These are phyloP conservation scores for Xylaria sp. DNA, from an alignment of 2,329 filamentous ascomycete species.

Conservation along the genomic window DNA sequence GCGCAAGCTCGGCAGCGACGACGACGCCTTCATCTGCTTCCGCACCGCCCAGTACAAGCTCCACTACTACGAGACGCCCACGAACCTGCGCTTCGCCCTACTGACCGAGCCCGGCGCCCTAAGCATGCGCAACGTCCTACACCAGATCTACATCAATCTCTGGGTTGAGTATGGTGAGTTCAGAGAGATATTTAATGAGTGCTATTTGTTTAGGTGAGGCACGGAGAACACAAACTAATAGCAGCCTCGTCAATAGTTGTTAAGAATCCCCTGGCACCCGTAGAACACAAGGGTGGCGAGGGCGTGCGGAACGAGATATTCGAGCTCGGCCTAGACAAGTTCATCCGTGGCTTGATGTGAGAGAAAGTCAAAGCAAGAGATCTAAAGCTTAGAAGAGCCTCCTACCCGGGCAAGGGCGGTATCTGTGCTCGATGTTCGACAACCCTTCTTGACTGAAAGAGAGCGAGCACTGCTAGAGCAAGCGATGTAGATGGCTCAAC, in stretches of 20 bases:
- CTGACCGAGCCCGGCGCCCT: constrained; percentile 89
- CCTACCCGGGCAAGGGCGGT: background rate
- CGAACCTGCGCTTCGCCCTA: constrained; percentile 96
- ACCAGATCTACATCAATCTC: constrained; percentile 98
- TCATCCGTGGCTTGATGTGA: constrained; percentile 75
- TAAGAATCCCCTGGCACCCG: constrained; percentile 75
- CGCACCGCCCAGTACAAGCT: constrained; percentile 96
- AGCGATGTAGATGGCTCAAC: background rate
- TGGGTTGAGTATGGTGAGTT: constrained; percentile 91
- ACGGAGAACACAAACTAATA: constrained; percentile 32
- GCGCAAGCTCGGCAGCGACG: constrained; percentile 90
- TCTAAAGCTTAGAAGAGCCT: background rate
- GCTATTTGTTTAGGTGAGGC: too few relatives aligned
- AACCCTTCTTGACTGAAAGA: background rate
- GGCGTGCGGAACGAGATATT: constrained; percentile 79
- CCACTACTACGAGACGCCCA: constrained; percentile 98
- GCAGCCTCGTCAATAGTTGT: constrained; percentile 61
- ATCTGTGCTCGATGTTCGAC: background rate
- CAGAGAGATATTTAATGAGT: too few relatives aligned
- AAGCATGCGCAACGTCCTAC: constrained; percentile 92
- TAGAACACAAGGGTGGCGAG: constrained; percentile 74
- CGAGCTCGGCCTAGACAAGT: constrained; percentile 79
- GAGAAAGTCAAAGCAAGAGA: background rate
- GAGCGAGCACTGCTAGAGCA: background rate
- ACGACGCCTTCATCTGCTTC: constrained; percentile 95